Conservation (phyloP, 768 basidiomycete species). For the Tulasnella sp. region DNA sequence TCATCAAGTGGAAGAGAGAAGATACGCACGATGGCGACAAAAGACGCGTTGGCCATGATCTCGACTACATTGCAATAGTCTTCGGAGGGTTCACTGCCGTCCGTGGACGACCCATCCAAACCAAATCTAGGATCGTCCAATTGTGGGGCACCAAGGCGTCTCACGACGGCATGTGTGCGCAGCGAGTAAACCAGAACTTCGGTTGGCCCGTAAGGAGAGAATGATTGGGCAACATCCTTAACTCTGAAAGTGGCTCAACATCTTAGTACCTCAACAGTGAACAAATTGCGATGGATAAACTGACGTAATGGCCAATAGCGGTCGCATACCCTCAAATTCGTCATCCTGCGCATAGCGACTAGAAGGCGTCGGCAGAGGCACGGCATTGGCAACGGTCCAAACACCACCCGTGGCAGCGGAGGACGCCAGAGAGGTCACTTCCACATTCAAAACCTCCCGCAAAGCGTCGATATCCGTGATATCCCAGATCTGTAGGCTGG, state of each 20-base stretch:
- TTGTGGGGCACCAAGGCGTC: slow-evolving; percentile 28
- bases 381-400: slow-evolving; percentile 19
- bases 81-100: slow-evolving; percentile 21
- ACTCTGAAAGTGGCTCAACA: slow-evolving; percentile 17
- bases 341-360: slow-evolving; percentile 20
- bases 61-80: slow-evolving; percentile 29
- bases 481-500: slow-evolving; percentile 54
- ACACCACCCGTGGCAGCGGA: slow-evolving; percentile 25
- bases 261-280: neutral
- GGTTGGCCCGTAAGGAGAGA: slow-evolving; percentile 20
- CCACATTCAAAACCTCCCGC: slow-evolving; percentile 45
- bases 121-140: slow-evolving; percentile 9
- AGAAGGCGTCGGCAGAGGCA: slow-evolving; percentile 32
- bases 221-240: slow-evolving; percentile 16
- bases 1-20: neutral
- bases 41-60: slow-evolving; percentile 37
- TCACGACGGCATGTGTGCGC: slow-evolving; percentile 40
- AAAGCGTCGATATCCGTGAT: slow-evolving; percentile 42
- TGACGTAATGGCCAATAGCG: slow-evolving; percentile 23
- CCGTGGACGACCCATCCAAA: slow-evolving; percentile 22
- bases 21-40: slow-evolving; percentile 48
- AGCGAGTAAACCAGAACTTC: slow-evolving; percentile 38
- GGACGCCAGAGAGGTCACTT: slow-evolving; percentile 20
- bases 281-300: slow-evolving; percentile 19
- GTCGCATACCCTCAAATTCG: slow-evolving; percentile 6